Conservation (phyloP, 2,329 filamentous ascomycete genomes). For the Meredithiella fracta region DNA sequence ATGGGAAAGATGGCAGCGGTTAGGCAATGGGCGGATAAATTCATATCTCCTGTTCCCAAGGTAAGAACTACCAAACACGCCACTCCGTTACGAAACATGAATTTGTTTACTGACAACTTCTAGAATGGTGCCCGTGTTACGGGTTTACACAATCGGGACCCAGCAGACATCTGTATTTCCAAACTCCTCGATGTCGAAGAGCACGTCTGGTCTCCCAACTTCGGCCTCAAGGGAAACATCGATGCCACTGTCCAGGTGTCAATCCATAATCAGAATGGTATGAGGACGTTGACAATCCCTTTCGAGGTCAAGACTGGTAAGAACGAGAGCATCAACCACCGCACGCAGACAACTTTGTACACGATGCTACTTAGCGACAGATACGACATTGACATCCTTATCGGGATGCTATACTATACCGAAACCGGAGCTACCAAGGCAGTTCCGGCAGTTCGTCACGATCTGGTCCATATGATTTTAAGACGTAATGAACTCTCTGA, state of each 20-base stretch:
- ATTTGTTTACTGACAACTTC: background rate
- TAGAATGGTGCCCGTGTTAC: conserved; percentile 56
- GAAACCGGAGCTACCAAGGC: conserved; percentile 75
- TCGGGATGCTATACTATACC: conserved; percentile 88
- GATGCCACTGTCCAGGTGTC: conserved; percentile 87
- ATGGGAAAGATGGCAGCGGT: conserved; percentile 70
- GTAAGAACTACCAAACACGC: conserved; percentile 25
- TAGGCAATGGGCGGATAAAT: conserved; percentile 66
- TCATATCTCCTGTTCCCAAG: conserved; percentile 55
- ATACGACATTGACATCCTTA: conserved; percentile 82
- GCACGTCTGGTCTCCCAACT: conserved; percentile 96
- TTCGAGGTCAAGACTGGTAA: conserved; percentile 94
- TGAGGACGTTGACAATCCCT: conserved; percentile 63
- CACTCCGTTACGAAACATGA: background rate
- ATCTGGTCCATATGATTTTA: conserved; percentile 92
- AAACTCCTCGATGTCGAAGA: conserved; percentile 95
- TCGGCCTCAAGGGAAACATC: conserved; percentile 92
- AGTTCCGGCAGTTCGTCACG: conserved; percentile 69
- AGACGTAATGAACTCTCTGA: conserved; percentile 80
- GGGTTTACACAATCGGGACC: conserved; percentile 54
- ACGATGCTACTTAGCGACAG: conserved; percentile 83
- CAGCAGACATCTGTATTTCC: conserved; percentile 67
- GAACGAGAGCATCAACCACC: conserved; percentile 63
- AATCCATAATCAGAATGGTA: conserved; percentile 52
- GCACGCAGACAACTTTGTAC: conserved; percentile 88